Percentiles rank a stretch among this genome's conserved stretches.
These are phyloP conservation scores for Leucocoprinus birnbaumii DNA, from an alignment of 768 basidiomycete species.

Conservation along the genomic window DNA sequence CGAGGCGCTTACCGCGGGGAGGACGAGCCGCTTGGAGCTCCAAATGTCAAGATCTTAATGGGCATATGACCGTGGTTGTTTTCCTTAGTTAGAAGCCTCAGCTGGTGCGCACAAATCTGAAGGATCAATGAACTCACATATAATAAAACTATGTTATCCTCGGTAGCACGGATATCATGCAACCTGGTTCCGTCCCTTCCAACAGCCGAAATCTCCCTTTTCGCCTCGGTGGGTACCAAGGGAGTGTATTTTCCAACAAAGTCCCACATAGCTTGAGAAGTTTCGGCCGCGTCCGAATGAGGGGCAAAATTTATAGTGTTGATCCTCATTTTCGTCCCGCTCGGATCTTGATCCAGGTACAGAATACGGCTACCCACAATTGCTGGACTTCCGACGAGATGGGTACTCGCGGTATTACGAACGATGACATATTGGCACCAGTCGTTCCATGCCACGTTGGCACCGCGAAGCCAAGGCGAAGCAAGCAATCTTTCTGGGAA, in stretches of 20 bases:
- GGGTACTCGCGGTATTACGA: slow-evolving; percentile 32
- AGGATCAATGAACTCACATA: slow-evolving; percentile 35
- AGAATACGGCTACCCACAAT: slow-evolving; percentile 45
- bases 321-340: slow-evolving; percentile 20
- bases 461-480: slow-evolving; percentile 35
- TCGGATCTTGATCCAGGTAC: slow-evolving; percentile 39
- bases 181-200: slow-evolving; percentile 40
- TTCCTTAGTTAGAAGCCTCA: slow-evolving; percentile 8
- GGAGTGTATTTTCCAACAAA: slow-evolving; percentile 36
- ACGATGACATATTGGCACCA: slow-evolving; percentile 53
- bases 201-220: slow-evolving; percentile 38
- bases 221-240: slow-evolving; percentile 39
- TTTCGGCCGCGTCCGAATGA: slow-evolving; percentile 31
- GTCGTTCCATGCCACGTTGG: slow-evolving; percentile 48
- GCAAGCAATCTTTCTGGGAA: slow-evolving; percentile 51
- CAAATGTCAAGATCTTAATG: slow-evolving; percentile 48
- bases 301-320: slow-evolving; percentile 43
- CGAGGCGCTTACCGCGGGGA: slow-evolving; percentile 1
- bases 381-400: slow-evolving; percentile 32
- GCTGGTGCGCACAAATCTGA: not conserved
- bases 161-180: slow-evolving; percentile 51
- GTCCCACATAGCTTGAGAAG: slow-evolving; percentile 34
- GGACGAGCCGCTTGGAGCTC: slow-evolving; percentile 17
- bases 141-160: slow-evolving; percentile 59
- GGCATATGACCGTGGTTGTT: slow-evolving; percentile 36